Evolutionary conservation across 257 asterid species (phyloP), one percentile per base, ranked within the genome.

Genomic region (Asclepias syriaca): DNA sequence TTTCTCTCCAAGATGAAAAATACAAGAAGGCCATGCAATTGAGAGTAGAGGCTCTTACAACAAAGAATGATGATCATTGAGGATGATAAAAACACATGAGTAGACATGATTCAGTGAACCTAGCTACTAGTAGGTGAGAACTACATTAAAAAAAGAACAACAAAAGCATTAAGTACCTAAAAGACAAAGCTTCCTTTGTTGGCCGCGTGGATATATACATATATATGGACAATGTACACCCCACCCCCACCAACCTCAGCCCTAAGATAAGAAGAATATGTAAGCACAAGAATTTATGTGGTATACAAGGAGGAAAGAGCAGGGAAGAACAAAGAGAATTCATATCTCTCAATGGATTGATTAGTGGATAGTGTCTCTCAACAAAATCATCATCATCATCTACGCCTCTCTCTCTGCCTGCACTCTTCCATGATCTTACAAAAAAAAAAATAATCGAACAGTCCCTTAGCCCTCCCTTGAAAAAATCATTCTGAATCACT

Each of bases 401-500:
- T 61, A 61, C 3, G 67, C 67, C 27, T 24, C 27, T 24, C 27
- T 37, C 67, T 37, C 50, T 37, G 68, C 66, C 11, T 29, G 66
- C 27, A 14, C 48, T 37, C 29, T 64, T 37, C 68, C 68, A 18
- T 37, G 50, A 37, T 64, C 49, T 37, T 64, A 24, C 19, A 24
- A 64, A 63, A 29, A 24, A 61, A 27, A 18, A 29, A 29, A 29
- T 61, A 61, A 37, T n/a, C 40, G 29, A 21, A 48, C 50, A 64
- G 5, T 39, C 39, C 8, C 29, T 2, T 8, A 18, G 29, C 68
- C 27, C n/a, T 37, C 67, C 27, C 40, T 18, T 24, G 19, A 13
- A 63, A 32, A 34, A 63, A 51, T 81, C 77, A 81, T 72, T 81
- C 85, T n/a, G 83, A 81, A 59, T 81, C 85, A 34, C 83, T 81